Conservation (phyloP, 2,329 filamentous ascomycete genomes). For the Peltaster fructicola region DNA sequence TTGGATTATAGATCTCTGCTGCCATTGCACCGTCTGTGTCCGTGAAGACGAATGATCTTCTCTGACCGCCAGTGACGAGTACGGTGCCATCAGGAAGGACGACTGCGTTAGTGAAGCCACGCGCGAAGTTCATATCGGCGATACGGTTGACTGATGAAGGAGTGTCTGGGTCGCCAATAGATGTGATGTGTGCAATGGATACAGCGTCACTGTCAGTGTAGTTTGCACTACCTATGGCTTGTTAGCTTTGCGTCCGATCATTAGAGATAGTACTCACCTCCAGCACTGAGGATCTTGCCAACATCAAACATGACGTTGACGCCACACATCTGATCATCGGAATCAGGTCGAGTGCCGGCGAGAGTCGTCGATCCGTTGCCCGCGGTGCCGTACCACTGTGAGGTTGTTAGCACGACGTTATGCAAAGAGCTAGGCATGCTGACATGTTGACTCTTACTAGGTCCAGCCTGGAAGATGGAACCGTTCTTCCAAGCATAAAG, state of each 20-base stretch:
- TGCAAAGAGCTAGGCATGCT: too few relatives aligned
- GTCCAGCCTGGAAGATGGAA: constrained; percentile 38
- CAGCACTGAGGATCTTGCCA: constrained; percentile 38
- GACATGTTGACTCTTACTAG: constrained; percentile 33
- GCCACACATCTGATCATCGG: constrained; percentile 37
- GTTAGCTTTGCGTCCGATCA: too few relatives aligned
- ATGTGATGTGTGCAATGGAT: constrained; percentile 32
- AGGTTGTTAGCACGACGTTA: too few relatives aligned
- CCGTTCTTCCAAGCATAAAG: constrained; percentile 32
- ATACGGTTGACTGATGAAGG: constrained; percentile 10
- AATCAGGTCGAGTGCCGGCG: constrained; percentile 28
- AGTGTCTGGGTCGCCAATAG: constrained; percentile 23
- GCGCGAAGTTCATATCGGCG: constrained; percentile 13
- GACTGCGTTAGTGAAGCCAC: constrained; percentile 14
- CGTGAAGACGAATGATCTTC: constrained; percentile 7
- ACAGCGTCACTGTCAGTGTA: constrained; percentile 30
- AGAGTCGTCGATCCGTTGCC: constrained; percentile 23
- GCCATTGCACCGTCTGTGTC: constrained; percentile 8
- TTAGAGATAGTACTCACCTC: too few relatives aligned
- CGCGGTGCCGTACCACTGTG: constrained; percentile 37
- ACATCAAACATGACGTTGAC: constrained; percentile 42
- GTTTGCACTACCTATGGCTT: too few relatives aligned
- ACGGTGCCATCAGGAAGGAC: constrained; percentile 20
- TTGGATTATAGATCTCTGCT: constrained; percentile 10
- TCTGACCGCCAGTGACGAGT: constrained; percentile 18